phyloP scores from a whole-genome alignment of 495 filamentous ascomycete genomes.

The Daldinia decipiens region DNA sequence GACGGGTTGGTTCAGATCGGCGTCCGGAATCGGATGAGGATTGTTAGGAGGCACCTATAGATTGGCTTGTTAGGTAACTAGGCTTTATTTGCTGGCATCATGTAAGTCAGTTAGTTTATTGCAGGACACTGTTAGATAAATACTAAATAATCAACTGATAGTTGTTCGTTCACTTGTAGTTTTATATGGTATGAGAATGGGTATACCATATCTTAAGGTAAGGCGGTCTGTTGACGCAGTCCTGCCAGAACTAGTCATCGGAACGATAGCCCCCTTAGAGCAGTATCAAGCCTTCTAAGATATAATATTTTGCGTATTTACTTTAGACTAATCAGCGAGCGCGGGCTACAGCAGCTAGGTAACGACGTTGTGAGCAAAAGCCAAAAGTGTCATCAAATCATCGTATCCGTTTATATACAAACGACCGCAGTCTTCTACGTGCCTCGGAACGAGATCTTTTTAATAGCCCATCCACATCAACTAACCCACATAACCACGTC shows the following conservation, averaged over 20 bases:
- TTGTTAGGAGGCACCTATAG: conserved; percentile 15
- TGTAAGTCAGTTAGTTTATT: conserved; percentile 8
- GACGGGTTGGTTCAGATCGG: conserved; percentile 30
- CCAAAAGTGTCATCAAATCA: not conserved
- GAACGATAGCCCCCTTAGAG: not conserved
- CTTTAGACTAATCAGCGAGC: not conserved
- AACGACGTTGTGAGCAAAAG: not conserved
- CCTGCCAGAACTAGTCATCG: not conserved
- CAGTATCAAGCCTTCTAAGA: not conserved
- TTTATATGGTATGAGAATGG: not conserved
- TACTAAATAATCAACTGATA: conserved; percentile 13
- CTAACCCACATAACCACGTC: conserved; percentile 17
- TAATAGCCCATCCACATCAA: not conserved
- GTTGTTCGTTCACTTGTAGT: not conserved
- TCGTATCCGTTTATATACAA: conserved; percentile 2
- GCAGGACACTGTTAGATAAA: not conserved
- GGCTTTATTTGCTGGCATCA: conserved; percentile 13
- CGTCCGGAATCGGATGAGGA: conserved; percentile 16
- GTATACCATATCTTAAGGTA: not conserved
- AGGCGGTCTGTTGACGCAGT: not conserved
- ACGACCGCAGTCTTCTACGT: not conserved
- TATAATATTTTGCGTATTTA: not conserved
- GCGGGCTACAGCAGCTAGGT: not conserved
- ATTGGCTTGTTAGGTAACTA: conserved; percentile 22
- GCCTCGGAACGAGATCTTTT: not conserved